Percentiles rank a stretch among this genome's conserved stretches.
phyloP scores from a whole-genome alignment of 371 early-diverging fungal genomes.

The Rhizopus microsporus region DNA sequence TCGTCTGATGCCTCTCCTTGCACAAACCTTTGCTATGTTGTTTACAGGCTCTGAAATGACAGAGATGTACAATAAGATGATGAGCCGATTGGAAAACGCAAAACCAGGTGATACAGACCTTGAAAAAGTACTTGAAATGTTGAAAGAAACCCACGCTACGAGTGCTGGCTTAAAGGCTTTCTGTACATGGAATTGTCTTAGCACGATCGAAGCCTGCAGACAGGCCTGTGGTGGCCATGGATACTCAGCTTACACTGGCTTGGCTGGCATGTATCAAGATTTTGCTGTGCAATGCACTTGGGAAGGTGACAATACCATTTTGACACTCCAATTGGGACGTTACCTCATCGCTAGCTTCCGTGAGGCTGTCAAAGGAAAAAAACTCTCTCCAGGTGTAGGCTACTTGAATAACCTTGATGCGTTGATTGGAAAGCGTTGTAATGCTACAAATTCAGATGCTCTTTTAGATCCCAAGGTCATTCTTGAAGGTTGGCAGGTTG shows the following conservation, averaged over 20 bases:
- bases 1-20: constrained; percentile 87
- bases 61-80: constrained; percentile 76
- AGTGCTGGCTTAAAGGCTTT: constrained; percentile 94
- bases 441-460: constrained; percentile 56
- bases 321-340: constrained; percentile 89
- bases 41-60: constrained; percentile 87
- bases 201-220: constrained; percentile 88
- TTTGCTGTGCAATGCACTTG: constrained; percentile 95
- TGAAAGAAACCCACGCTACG: constrained; percentile 93
- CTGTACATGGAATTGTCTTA: constrained; percentile 89
- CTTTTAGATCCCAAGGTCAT: constrained; percentile 65
- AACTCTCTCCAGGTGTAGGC: constrained; percentile 78
- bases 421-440: constrained; percentile 57
- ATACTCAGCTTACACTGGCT: constrained; percentile 89
- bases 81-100: constrained; percentile 69
- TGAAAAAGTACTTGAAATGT: constrained; percentile 67
- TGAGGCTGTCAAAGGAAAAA: constrained; percentile 75
- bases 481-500: constrained; percentile 82
- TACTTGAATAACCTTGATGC: constrained; percentile 70
- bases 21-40: constrained; percentile 89
- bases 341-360: constrained; percentile 84
- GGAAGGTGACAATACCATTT: constrained; percentile 92
- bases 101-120: constrained; percentile 69
- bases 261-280: constrained; percentile 84
- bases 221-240: constrained; percentile 93